phyloP scores from a whole-genome alignment of 2,329 filamentous ascomycete genomes.

The Talaromyces sp. region DNA sequence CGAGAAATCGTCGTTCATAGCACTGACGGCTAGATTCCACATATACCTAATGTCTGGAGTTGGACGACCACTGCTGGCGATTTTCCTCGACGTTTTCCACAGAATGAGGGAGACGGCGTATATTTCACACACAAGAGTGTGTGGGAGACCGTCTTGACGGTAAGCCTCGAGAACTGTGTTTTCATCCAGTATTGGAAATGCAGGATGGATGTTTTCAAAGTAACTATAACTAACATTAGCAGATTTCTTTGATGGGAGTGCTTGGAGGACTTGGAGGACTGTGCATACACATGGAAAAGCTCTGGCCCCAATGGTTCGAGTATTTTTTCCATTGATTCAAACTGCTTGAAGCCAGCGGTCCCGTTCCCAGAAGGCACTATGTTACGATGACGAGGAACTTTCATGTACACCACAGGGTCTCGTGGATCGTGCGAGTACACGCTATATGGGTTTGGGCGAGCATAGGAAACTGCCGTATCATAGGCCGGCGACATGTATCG shows the following conservation, averaged over 20 bases:
- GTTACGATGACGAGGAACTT: slow-evolving; percentile 12
- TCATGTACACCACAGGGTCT: slow-evolving; percentile 21
- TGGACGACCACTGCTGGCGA: slow-evolving; percentile 12
- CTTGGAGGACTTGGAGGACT: slow-evolving; percentile 12
- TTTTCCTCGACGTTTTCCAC: slow-evolving; percentile 39
- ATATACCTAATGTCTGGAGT: slow-evolving; percentile 49
- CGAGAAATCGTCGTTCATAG: slow-evolving; percentile 50
- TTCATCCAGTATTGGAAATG: slow-evolving; percentile 51
- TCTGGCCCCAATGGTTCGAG: slow-evolving; percentile 35
- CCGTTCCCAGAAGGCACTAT: slow-evolving; percentile 20
- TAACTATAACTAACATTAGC: slow-evolving; percentile 39
- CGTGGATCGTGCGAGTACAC: slow-evolving; percentile 13
- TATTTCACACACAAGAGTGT: slow-evolving; percentile 47
- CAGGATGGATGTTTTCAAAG: slow-evolving; percentile 46
- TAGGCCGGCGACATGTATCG: slow-evolving; percentile 40
- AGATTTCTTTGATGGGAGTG: slow-evolving; percentile 37
- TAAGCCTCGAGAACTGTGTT: slow-evolving; percentile 41
- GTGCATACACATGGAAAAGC: slow-evolving; percentile 5
- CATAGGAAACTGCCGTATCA: slow-evolving; percentile 8
- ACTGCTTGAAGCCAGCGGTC: slow-evolving; percentile 31
- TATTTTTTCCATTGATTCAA: slow-evolving; percentile 46
- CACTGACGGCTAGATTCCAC: slow-evolving; percentile 54
- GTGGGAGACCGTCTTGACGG: slow-evolving; percentile 41
- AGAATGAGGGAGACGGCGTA: slow-evolving; percentile 48
- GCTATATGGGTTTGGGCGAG: slow-evolving; percentile 11